Evolutionary conservation across 1,284 basidiomycete genomes (phyloP).

Genomic region (Exobasidium rhododendri): DNA sequence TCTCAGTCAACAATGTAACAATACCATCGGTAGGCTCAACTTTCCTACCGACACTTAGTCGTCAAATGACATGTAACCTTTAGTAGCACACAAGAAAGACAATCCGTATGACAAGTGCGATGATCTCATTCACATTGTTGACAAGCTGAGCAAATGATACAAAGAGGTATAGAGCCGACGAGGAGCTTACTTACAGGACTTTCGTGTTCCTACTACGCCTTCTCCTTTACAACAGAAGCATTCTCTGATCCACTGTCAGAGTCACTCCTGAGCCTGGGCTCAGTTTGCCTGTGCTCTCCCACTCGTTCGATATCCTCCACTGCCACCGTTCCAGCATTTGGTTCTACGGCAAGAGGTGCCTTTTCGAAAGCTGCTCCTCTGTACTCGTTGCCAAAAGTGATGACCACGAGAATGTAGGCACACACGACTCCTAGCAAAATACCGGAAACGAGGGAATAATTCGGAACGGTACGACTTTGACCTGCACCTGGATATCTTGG

Average conservation of each 20-base stretch:
- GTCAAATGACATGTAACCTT: too few species aligned
- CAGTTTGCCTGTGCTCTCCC: not conserved
- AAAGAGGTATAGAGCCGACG: too few species aligned
- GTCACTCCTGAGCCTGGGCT: not conserved
- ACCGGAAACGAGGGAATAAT: conserved; percentile 78
- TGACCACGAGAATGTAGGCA: conserved; percentile 45
- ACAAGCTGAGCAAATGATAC: too few species aligned
- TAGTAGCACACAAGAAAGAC: too few species aligned
- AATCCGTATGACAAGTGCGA: too few species aligned
- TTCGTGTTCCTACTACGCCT: not conserved
- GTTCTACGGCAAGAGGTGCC: conserved; percentile 15
- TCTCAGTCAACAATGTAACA: too few species aligned
- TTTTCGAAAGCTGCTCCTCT: conserved; percentile 15
- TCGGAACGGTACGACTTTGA: conserved; percentile 6
- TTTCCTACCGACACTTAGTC: too few species aligned
- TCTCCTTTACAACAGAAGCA: not conserved
- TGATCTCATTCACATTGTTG: too few species aligned
- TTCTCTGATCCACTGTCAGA: not conserved
- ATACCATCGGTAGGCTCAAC: too few species aligned
- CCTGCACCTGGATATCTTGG: conserved; percentile 28
- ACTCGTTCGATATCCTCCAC: conserved; percentile 12
- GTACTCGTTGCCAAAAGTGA: conserved; percentile 16
- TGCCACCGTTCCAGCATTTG: conserved; percentile 11
- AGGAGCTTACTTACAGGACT: too few species aligned
- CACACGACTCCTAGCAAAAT: conserved; percentile 71